phyloP scores from a whole-genome alignment of 1,139 yeast genomes.

The Yamadazyma atlantica region DNA sequence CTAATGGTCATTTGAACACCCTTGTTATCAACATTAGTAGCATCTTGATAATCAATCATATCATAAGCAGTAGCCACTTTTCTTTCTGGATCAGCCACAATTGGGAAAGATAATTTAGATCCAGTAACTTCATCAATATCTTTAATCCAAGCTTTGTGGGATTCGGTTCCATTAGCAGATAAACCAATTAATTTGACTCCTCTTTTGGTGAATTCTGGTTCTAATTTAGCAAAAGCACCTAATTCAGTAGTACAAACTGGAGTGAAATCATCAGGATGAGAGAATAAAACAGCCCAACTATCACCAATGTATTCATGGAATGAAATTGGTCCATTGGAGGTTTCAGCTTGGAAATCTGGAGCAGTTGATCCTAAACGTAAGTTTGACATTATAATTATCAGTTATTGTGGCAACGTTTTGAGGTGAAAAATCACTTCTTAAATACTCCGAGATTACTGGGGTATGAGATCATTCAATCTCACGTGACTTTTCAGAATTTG shows the following conservation, averaged over 20 bases:
- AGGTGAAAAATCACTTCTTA: too few species aligned
- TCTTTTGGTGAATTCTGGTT: conserved; percentile 78
- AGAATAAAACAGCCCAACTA: conserved; percentile 76
- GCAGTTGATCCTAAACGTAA: conserved; percentile 56
- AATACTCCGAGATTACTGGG: not conserved
- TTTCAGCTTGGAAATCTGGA: conserved; percentile 79
- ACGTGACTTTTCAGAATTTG: conserved; percentile 13
- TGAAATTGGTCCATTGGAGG: conserved; percentile 74
- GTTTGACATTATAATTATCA: conserved; percentile 6
- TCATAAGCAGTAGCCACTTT: conserved; percentile 82
- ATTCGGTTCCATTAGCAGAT: conserved; percentile 68
- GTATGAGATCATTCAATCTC: conserved; percentile 13
- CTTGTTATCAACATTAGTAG: conserved; percentile 73
- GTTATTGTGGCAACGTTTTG: too few species aligned
- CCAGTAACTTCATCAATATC: conserved; percentile 84
- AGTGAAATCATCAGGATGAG: conserved; percentile 87
- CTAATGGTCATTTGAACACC: conserved; percentile 71
- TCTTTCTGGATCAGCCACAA: conserved; percentile 80
- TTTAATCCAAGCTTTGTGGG: conserved; percentile 79
- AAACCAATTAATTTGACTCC: conserved; percentile 76
- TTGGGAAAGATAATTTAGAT: conserved; percentile 74
- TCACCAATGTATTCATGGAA: conserved; percentile 80
- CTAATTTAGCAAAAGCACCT: conserved; percentile 82
- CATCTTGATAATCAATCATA: conserved; percentile 88
- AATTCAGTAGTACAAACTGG: conserved; percentile 90